phyloP scores from a whole-genome alignment of 768 basidiomycete genomes.

The Kwoniella shandongensis region DNA sequence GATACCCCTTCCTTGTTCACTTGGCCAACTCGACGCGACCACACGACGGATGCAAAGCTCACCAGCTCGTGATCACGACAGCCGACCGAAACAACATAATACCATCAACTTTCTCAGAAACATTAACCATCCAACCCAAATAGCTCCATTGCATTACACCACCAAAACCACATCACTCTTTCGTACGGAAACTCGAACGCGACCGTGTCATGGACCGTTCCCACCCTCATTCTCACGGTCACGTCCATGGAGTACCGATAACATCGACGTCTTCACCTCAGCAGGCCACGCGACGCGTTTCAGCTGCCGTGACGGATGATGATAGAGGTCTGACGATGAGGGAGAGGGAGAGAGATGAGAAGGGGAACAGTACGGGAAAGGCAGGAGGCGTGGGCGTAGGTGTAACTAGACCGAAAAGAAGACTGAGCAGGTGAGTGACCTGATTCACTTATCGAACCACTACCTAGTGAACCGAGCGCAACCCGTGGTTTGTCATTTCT shows the following conservation, averaged over 20 bases:
- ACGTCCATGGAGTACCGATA: not conserved
- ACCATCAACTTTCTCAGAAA: no score
- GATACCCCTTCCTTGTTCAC: no score
- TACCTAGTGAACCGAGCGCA: not conserved
- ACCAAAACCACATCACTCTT: not conserved
- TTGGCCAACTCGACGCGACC: no score
- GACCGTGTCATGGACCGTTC: conserved; percentile 9
- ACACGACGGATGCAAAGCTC: no score
- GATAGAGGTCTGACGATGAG: conserved; percentile 21
- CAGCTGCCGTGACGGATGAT: conserved; percentile 11
- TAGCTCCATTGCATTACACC: no score
- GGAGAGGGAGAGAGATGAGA: conserved; percentile 17
- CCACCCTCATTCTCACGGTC: conserved; percentile 11
- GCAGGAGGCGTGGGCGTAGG: conserved; percentile 40
- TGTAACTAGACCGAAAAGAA: conserved; percentile 37
- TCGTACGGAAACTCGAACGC: not conserved
- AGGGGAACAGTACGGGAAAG: conserved; percentile 31
- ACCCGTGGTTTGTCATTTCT: not conserved
- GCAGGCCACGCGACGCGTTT: conserved; percentile 17
- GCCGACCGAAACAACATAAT: no score
- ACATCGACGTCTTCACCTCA: conserved; percentile 11
- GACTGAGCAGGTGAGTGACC: conserved; percentile 40
- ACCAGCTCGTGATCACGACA: no score
- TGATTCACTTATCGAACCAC: not conserved
- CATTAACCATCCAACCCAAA: no score